Base-by-base conservation (phyloP, 2,329 filamentous ascomycete species). In the Cadophora luteo-olivacea region DNA sequence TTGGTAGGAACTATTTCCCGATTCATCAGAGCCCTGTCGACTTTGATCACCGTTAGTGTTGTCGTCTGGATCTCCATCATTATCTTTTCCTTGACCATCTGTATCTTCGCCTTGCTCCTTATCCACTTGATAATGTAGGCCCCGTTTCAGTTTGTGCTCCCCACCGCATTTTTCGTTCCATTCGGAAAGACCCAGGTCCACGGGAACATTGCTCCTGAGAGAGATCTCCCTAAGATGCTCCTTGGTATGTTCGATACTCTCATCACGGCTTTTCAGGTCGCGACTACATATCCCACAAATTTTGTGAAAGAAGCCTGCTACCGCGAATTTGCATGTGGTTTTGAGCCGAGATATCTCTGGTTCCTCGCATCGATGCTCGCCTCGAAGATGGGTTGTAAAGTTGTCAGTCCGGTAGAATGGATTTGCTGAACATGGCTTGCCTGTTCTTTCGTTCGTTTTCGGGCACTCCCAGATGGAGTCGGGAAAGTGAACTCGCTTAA, bases 211-310 rank as follows among this genome's bases (percentile, higher is more conserved):
- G 1, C 22, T 24, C 60, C 32, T 22, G 25, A 55, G 29, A n/a
- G 54, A 64, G 14, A 57, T 55, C 51, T 67, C 38, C 22, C 38
- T 61, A 14, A 69, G 55, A 49, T 69, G 68, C 22, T 64, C 54
- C 58, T 55, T 64, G 54, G 66, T 64, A n/a, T 69, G 68, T 14
- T 67, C 61, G 16, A 69, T 64, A 32, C 64, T 67, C 61, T 69
- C 32, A 57, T 67, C 64, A 41, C 64, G 68, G 41, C 2, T 69
- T 2, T 41, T 49, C 45, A 69, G 64, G 16, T n/a, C 16, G 6
- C 45, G n/a, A 22, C 61, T 57, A 29, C 68, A 69, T 54, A 69
- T 52, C 19, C 68, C 68, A 48, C 68, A 69, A 9, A 38, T 61
- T 33, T 66, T 66, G 36, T 69, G 68, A 61, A 64, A 69, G 61